A percentile compares a stretch with the other conserved stretches of the same genome.
Evolutionary conservation across 352 stramenopile genomes (phyloP).

Genomic region (Globisporangium abappressorium): DNA sequence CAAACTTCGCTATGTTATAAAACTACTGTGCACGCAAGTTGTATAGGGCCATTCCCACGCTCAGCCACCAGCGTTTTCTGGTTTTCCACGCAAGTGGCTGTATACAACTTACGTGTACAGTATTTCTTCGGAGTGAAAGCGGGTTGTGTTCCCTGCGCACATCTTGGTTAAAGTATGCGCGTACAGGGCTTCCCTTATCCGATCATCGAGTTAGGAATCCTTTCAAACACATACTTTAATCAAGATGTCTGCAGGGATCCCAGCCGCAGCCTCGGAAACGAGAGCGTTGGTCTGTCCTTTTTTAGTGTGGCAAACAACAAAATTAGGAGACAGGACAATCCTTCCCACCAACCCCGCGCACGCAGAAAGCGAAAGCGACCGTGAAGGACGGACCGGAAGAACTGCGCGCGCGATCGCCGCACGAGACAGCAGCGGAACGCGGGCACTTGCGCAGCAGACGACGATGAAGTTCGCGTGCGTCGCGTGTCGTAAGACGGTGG

Average conservation of each 20-base stretch:
- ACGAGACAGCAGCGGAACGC: neutral
- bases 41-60: neutral
- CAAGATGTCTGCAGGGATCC: too few species aligned
- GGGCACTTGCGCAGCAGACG: slow-evolving; percentile 3
- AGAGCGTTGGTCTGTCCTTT: neutral
- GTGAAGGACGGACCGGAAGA: neutral
- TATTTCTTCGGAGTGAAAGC: too few species aligned
- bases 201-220: too few species aligned
- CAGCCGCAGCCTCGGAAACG: too few species aligned
- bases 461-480: slow-evolving; percentile 50
- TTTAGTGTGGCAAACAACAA: neutral
- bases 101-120: too few species aligned
- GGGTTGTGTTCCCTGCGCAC: too few species aligned
- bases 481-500: slow-evolving; percentile 31
- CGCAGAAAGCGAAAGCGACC: neutral
- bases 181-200: too few species aligned
- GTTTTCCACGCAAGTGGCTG: neutral
- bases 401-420: neutral
- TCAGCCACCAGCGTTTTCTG: neutral
- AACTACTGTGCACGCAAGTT: neutral
- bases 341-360: neutral
- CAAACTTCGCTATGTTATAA: slow-evolving; percentile 2
- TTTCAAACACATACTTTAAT: too few species aligned
- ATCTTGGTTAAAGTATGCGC: too few species aligned
- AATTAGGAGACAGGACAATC: slow-evolving; percentile 2